Conservation (phyloP, 108 stramenopile genomes). For the Cyclotella sp. region DNA sequence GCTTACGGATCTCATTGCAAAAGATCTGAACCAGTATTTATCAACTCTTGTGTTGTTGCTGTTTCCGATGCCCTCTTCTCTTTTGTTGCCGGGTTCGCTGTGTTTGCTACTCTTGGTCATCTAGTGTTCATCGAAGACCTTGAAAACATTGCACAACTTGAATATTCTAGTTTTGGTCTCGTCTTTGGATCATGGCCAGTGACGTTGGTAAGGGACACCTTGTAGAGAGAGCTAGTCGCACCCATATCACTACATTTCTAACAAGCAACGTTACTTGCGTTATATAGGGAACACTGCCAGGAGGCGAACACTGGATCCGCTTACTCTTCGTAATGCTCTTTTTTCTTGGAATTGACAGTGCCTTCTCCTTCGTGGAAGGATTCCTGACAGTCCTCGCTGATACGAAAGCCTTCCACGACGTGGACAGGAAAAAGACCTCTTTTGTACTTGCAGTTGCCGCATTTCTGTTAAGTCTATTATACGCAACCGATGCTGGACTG, state of each 20-base stretch:
- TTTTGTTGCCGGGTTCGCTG: constrained; percentile 73
- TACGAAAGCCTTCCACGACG: constrained; percentile 15
- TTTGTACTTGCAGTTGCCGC: constrained; percentile 32
- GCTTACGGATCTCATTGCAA: constrained; percentile 67
- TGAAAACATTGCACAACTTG: constrained; percentile 25
- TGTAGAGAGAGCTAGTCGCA: too few species aligned
- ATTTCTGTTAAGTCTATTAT: constrained; percentile 51
- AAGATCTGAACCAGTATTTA: constrained; percentile 55
- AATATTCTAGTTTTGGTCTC: constrained; percentile 46
- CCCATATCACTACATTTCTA: too few species aligned
- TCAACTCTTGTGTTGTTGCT: constrained; percentile 52
- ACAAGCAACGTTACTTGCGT: too few species aligned
- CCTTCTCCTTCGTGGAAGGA: constrained; percentile 66
- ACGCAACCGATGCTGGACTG: constrained; percentile 67
- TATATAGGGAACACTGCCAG: constrained; percentile 57
- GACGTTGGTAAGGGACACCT: constrained; percentile 2
- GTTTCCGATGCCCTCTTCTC: constrained; percentile 58
- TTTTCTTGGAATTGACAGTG: constrained; percentile 72
- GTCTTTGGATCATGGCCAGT: constrained; percentile 69
- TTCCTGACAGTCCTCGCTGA: constrained; percentile 43
- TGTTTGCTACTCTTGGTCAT: constrained; percentile 69
- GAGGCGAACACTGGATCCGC: constrained; percentile 66
- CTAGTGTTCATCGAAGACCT: constrained; percentile 45
- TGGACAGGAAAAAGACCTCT: constrained; percentile 35
- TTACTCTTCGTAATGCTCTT: constrained; percentile 67